phyloP scores from a whole-genome alignment of 768 basidiomycete genomes.

The Mycena filopes region DNA sequence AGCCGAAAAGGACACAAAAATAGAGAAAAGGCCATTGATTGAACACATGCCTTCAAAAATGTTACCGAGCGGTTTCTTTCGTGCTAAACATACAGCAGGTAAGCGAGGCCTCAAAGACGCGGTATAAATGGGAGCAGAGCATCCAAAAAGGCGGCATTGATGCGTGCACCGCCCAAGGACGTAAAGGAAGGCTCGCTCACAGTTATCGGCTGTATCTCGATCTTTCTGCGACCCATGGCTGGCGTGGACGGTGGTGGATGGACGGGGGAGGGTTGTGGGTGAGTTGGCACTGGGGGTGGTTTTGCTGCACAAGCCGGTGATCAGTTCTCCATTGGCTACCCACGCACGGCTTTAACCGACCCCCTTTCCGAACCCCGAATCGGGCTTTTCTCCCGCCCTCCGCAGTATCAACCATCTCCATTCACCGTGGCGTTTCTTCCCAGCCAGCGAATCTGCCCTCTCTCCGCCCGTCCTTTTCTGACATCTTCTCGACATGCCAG shows the following conservation, averaged over 20 bases:
- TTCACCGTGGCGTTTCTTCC: too few relatives aligned
- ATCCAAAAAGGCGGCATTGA: conserved; percentile 22
- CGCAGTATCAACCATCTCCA: too few relatives aligned
- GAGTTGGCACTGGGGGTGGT: conserved; percentile 7
- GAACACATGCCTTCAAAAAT: conserved; percentile 75
- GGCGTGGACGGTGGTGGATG: not conserved
- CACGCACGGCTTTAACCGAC: too few relatives aligned
- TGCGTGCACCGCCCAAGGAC: conserved; percentile 18
- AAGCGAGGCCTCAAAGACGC: conserved; percentile 40
- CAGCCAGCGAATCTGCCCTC: too few relatives aligned
- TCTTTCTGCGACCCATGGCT: conserved; percentile 79
- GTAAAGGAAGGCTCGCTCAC: conserved; percentile 56
- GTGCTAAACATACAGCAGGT: conserved; percentile 69
- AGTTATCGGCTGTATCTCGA: conserved; percentile 84
- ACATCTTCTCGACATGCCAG: too few relatives aligned
- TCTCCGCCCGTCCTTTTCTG: too few relatives aligned
- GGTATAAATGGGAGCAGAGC: conserved; percentile 43
- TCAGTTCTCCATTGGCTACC: conserved; percentile 25
- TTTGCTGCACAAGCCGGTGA: conserved; percentile 27
- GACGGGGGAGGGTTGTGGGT: conserved; percentile 7
- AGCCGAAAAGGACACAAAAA: conserved; percentile 68
- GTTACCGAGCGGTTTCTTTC: conserved; percentile 93
- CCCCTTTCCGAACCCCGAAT: too few relatives aligned
- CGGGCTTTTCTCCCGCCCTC: too few relatives aligned
- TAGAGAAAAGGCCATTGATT: conserved; percentile 55